Base-by-base conservation (phyloP, 805 yeast genomes). In the Ascoidea tarda region DNA sequence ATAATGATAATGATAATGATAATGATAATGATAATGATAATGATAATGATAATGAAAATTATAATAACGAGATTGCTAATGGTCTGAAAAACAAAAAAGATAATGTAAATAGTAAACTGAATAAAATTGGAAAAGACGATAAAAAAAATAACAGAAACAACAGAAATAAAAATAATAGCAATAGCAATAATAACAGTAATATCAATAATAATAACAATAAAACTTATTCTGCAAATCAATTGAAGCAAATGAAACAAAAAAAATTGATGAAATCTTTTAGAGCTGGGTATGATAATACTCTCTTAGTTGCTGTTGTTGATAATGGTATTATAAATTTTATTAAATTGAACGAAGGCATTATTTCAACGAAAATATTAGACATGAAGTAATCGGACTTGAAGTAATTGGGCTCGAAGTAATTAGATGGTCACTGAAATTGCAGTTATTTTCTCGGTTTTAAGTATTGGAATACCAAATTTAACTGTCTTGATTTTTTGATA, bases 241-340 rank as follows among this genome's bases (percentile, higher is more conserved):
- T 14, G 4, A 38, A 38, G 44, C 44, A 38, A 38, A 38, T 38
- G 44, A 38, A 38, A 38, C 8, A 38, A 38, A 14, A 38, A 4
- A 38, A 4, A 38, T 10, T 10, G 4, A 38, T 10, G 44, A 10
- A 38, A 38, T 38, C 8, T 8, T 2, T 38, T 4, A 38, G 14
- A 38, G 14, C 2, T 10, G 8, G 44, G 44, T 38, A 38, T 10
- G 14, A 38, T 8, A 38, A 21, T 21, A 38, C 8, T 38, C 14
- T 16, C 63, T 77, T 12, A 65, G 80, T 28, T 16, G 89, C 88
- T 0, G 70, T 79, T 1, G 74, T 82, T 1, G 86, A 81, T 59
- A 69, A 74, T 57, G 88, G 90, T 0, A 71, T 82, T 16, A 69
- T 84, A 28, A 80, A 76, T 56, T 82, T 80, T 59, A 67, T 78